Conservation (phyloP, 768 basidiomycete genomes). For the Ephemerocybe angulata region DNA sequence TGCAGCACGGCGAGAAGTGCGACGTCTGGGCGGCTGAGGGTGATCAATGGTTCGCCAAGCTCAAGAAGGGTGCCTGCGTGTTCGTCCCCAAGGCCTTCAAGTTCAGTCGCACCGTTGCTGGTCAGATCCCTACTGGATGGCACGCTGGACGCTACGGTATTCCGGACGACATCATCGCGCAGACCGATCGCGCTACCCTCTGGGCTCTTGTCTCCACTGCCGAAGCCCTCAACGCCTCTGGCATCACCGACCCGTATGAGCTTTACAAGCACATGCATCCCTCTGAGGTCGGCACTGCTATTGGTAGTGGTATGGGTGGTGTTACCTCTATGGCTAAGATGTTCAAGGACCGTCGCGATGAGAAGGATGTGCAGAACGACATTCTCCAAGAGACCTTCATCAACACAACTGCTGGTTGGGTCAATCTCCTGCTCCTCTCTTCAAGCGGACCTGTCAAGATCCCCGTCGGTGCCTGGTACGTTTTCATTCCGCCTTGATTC, state of each 20-base stretch:
- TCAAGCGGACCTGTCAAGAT: slow-evolving; percentile 98
- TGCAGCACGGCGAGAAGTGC: slow-evolving; percentile 94
- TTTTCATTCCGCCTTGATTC: neutral
- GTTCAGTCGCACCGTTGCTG: slow-evolving; percentile 92
- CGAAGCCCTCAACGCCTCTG: slow-evolving; percentile 94
- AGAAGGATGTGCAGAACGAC: slow-evolving; percentile 97
- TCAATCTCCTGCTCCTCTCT: slow-evolving; percentile 91
- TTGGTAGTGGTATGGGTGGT: slow-evolving; percentile 99
- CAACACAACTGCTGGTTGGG: slow-evolving; percentile 98
- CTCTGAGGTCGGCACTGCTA: slow-evolving; percentile 88
- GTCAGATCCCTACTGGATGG: slow-evolving; percentile 98
- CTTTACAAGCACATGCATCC: slow-evolving; percentile 96
- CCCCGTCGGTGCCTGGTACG: slow-evolving; percentile 96
- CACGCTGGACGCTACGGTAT: slow-evolving; percentile 95
- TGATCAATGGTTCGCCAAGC: slow-evolving; percentile 96
- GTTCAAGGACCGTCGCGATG: slow-evolving; percentile 99
- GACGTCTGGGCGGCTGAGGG: slow-evolving; percentile 91
- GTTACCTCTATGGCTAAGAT: slow-evolving; percentile 86
- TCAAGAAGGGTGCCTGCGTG: slow-evolving; percentile 96
- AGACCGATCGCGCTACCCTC: slow-evolving; percentile 87
- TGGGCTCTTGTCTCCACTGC: slow-evolving; percentile 95
- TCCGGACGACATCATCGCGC: slow-evolving; percentile 91
- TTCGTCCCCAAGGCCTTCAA: slow-evolving; percentile 92
- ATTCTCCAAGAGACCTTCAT: slow-evolving; percentile 99
- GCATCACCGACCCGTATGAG: slow-evolving; percentile 97